Evolutionary conservation across 345 rosid species (phyloP), one percentile per base, ranked within the genome.

Genomic region (Camelina hispida): DNA sequence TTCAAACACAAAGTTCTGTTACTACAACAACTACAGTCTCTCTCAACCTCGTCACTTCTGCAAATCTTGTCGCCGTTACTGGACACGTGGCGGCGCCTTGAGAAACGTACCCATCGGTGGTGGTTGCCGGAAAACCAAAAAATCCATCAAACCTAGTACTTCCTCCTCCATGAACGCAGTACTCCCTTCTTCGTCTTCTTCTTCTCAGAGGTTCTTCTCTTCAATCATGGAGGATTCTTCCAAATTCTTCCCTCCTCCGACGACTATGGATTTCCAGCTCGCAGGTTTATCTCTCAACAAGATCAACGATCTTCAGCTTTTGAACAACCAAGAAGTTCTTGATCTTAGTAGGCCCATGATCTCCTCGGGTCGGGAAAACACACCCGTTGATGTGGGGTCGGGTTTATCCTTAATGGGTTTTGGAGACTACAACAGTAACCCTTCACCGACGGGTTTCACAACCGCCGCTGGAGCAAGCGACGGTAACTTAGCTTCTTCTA

Each of bases 1-100:
- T 0, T 81, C 91, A 62, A 91, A 89, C 87, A 91, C 97, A 59
- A 91, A 89, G 79, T 89, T 89, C 89, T 89, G 97, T 78, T 91
- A 91, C 87, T 91, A 86, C 89, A 91, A 91, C 87, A 91, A 91
- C 82, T 91, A 91, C 87, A 89, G 91, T 81, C 91, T 91, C 56
- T 78, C 86, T 16, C 97, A 91, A 70, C 97, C 97, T 7, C 84
- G 97, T 56, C 90, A 91, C 85, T 91, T 91, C 75, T 91, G 97
- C 84, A 91, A 91, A 85, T 82, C 93, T 38, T 91, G 97, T 28
- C 75, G 95, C 18, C 82, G 97, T 66, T 91, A 91, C 84, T 91
- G 97, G 97, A 91, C 97, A 20, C 86, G 84, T 78, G 95, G 91
- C 25, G 97, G 97, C 3, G 93, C 97, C 63, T 64, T 91, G 18